Percentiles rank a stretch among this genome's conserved stretches.
Conservation (phyloP, 2,329 filamentous ascomycete genomes). For the Aspergillus persii region DNA sequence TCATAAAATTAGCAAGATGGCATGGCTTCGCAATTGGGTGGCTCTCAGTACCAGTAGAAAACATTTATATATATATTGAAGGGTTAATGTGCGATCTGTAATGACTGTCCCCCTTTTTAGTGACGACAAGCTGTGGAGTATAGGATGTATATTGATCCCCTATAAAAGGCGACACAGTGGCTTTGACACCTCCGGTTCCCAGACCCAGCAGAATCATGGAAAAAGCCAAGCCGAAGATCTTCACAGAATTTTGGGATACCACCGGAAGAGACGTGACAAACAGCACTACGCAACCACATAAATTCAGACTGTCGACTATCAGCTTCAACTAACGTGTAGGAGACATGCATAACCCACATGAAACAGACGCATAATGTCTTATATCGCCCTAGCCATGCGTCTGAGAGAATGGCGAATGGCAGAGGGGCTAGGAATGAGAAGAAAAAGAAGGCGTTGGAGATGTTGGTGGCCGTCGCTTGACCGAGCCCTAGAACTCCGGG, state of each 20-base stretch:
- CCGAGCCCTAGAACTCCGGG: slow-evolving; percentile 1
- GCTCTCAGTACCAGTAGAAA: slow-evolving; percentile 5
- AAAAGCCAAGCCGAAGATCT: background rate
- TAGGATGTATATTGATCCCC: background rate
- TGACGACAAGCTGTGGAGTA: background rate
- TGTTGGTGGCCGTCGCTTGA: background rate
- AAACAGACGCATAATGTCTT: background rate
- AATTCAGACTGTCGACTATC: background rate
- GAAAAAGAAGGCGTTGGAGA: slow-evolving; percentile 4
- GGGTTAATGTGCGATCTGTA: background rate
- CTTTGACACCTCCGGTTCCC: background rate
- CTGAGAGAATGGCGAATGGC: background rate
- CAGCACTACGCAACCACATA: background rate
- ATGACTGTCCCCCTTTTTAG: background rate
- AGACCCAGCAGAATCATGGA: slow-evolving; percentile 1
- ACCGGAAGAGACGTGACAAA: slow-evolving; percentile 2
- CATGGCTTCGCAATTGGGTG: background rate
- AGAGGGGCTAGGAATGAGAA: slow-evolving; percentile 1
- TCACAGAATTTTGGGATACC: background rate
- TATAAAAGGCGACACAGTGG: slow-evolving; percentile 1
- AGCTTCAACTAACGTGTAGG: background rate
- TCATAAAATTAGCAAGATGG: background rate
- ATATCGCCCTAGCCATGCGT: slow-evolving; percentile 5
- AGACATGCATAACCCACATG: background rate
- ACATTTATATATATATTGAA: slow-evolving; percentile 7